These are phyloP conservation scores for Podospora anserina DNA, from an alignment of 495 filamentous ascomycete species.

Conservation along the genomic window DNA sequence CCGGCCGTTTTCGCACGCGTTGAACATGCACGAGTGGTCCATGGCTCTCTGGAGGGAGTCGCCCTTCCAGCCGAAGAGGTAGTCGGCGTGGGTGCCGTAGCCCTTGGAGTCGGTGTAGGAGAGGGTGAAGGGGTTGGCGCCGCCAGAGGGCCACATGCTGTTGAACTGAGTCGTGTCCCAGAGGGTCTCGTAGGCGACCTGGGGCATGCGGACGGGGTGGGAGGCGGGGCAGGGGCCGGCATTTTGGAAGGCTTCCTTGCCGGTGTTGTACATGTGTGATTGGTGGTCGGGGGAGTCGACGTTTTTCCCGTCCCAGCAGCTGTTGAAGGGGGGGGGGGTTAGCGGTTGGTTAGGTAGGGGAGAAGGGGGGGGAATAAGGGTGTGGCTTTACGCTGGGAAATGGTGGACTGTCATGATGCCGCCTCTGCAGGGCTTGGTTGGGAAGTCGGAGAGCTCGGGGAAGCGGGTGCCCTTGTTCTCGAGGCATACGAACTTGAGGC, in stretches of 20 bases:
- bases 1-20: slow-evolving; percentile 40
- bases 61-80: slow-evolving; percentile 50
- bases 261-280: slow-evolving; percentile 52
- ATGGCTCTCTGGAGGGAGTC: slow-evolving; percentile 46
- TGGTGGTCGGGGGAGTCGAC: slow-evolving; percentile 57
- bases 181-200: slow-evolving; percentile 51
- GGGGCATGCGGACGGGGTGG: slow-evolving; percentile 49
- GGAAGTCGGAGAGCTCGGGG: slow-evolving; percentile 48
- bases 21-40: slow-evolving; percentile 48
- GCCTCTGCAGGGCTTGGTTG: slow-evolving; percentile 40
- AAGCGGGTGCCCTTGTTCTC: slow-evolving; percentile 40
- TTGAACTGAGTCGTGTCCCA: slow-evolving; percentile 52
- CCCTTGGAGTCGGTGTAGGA: slow-evolving; percentile 32
- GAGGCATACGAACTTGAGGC: slow-evolving; percentile 50
- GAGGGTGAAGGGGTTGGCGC: slow-evolving; percentile 46
- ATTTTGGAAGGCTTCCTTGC: slow-evolving; percentile 40
- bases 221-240: slow-evolving; percentile 48
- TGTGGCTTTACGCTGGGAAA: slow-evolving; percentile 45
- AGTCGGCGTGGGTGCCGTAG: slow-evolving; percentile 48
- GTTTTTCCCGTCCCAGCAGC: slow-evolving; percentile 58
- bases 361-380: slow-evolving; percentile 9
- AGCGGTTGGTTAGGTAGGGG: background rate
- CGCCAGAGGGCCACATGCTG: slow-evolving; percentile 45
- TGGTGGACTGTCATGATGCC: slow-evolving; percentile 53
- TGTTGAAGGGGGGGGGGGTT: slow-evolving; percentile 13